Evolutionary conservation across 2,329 filamentous ascomycete genomes (phyloP), one percentile per base, ranked within the genome.

Genomic region (Colletotrichum endophyticum): DNA sequence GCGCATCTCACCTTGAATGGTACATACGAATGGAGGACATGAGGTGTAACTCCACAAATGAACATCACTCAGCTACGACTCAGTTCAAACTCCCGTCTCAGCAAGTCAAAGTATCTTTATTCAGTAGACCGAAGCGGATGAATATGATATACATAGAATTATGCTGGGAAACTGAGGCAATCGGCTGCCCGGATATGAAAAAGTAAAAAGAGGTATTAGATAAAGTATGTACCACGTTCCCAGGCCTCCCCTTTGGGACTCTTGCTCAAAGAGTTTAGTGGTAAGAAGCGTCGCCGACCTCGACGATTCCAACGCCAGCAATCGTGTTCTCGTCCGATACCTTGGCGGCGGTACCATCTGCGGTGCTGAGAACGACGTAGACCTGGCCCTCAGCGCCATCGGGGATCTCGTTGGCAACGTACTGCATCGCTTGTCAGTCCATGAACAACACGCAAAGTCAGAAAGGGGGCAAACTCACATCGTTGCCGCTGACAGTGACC

Each of bases 331-430:
- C 84, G 64, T 86, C 84, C 27, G 79, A 78, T 13, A 84, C 83
- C 66, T 77, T 80, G 22, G 59, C 71, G 5, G 66, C 71, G 19
- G 79, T 71, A 13, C 84, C 84, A 68, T 85, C 83, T 67, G 84
- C 84, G 32, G 83, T 83, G 62, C 80, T 83, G 11, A 87, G 81
- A 25, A 86, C 83, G n/a, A 84, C 81, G 63, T 86, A 87, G 13
- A 84, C 84, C 82, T 86, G 85, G 19, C 85, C 85, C n/a, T 78
- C 79, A 30, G 82, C 82, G 9, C 80, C 82, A n/a, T 78, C 15
- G 4, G 82, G 82, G 9, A 83, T 78, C 61, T 75, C 67, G 19
- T 79, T 78, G 5, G 78, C 64, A 76, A 81, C 82, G 16, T 77
- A 78, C 77, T 78, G 16, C 3, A 32, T 8, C 7, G 27, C 28